Evolutionary conservation across 208 protist species (phyloP), one percentile per base, ranked within the genome.

Genomic region (Borovskyia barvae): DNA sequence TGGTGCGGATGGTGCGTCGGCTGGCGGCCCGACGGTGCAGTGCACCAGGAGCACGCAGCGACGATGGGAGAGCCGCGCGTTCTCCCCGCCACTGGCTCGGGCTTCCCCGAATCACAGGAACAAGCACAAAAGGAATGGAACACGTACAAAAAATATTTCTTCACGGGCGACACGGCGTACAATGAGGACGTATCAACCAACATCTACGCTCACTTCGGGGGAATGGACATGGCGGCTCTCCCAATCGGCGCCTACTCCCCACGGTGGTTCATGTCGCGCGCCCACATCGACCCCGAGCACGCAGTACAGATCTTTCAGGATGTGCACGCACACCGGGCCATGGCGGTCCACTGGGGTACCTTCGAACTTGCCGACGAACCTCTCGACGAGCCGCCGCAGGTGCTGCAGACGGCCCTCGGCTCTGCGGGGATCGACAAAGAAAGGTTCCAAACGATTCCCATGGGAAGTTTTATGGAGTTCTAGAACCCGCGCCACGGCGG

Each of bases 311-410:
- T 92, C 17, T 85, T 90, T 42, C 55, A 81, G 35, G 77, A 89
- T 22, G 35, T 92, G 19, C 53, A 75, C 28, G 57, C 70, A 2
- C 68, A 79, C 39, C 39, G 52, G 5, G 67, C 67, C 0, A 69
- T 89, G 30, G 88, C 62, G 8, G 82, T 96, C 30, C 91, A 96
- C 75, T 96, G 80, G 78, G 86, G 74, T 20, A 96, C 91, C 14
- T 96, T 93, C 53, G 59, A 86, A 50, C 75, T 96, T 2, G 71
- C 75, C 0, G 65, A 78, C 24, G 90, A 96, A 46, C 75, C 83
- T 5, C 30, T 93, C 11, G 69, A 92, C 33, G 85, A 96, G 51
- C 90, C 90, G 24, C 84, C 76, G 2, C 2, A 56, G 28, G 41
- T 77, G 12, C 52, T 93, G 9, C 47, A 45, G 19, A 54, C 57